Evolutionary conservation across 2,329 filamentous ascomycete genomes (phyloP), one percentile per base, ranked within the genome.

Genomic region (Colletotrichum gloeosporioides): DNA sequence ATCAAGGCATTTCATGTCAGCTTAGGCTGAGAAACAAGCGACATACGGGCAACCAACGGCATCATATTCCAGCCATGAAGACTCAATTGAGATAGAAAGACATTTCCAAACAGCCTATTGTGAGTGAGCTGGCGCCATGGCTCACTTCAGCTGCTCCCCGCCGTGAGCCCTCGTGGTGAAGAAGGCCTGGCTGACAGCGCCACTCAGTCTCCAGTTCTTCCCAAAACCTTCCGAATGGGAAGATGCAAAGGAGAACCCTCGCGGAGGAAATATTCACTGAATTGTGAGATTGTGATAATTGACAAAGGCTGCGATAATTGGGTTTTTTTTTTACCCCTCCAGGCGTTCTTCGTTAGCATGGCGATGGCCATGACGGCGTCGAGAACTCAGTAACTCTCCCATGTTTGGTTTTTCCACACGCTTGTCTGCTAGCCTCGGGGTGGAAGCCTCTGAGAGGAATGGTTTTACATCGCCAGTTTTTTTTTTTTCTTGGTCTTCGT

Each of bases 401-500:
- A 44, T 61, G 12, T 34, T 69, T 69, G 67, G 32, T 39, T 69
- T 69, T 69, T 69, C 31, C 8, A n/a, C 31, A 15, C 49, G 66
- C 55, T 69, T 62, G 18, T 61, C 53, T 8, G 49, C 22, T 57
- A 36, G 27, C 8, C 32, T 61, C 55, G 66, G 31, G 66, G n/a
- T 2, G 18, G 39, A 22, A 29, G 27, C 63, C 63, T 22, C 36
- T 49, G 16, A 32, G 25, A 66, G 25, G 13, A 31, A 18, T 12
- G 31, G 25, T 18, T 55, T 55, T 39, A 31, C 25, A 57, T n/a
- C 57, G 15, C 3, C 39, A 8, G 10, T 9, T 39, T 55, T 57
- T 64, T 76, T n/a, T 22, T 73, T 76, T 67, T 62, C 27, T 10
- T 57, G 34, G 2, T 65, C 57, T 71, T 63, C 59, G 70, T 68